Conservation (phyloP, 495 filamentous ascomycete genomes). For the Astrothelium subdiscretum region DNA sequence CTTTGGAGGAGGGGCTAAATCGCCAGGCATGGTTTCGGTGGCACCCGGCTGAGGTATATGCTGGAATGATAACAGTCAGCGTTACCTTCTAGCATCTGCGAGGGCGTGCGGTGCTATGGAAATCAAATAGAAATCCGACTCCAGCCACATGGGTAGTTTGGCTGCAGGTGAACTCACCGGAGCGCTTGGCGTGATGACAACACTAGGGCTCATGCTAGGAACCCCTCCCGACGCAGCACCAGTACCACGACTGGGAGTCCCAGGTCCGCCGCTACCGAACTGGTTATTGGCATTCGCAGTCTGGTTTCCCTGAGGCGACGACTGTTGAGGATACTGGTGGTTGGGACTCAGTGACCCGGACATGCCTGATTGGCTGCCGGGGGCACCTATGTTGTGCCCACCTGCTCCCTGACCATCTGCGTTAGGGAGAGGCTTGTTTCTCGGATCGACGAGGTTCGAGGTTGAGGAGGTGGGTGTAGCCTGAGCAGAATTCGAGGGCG, state of each 20-base stretch:
- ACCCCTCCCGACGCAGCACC: slow-evolving; percentile 34
- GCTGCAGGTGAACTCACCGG: slow-evolving; percentile 51
- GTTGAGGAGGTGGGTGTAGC: slow-evolving; percentile 58
- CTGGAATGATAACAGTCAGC: slow-evolving; percentile 37
- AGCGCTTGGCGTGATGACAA: slow-evolving; percentile 89
- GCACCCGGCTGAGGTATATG: slow-evolving; percentile 89
- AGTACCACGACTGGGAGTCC: slow-evolving; percentile 48
- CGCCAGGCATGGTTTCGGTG: slow-evolving; percentile 94
- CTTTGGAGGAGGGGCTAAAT: slow-evolving; percentile 84
- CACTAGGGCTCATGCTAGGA: slow-evolving; percentile 57
- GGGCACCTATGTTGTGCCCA: slow-evolving; percentile 6
- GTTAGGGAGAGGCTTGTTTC: slow-evolving; percentile 67
- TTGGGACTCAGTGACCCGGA: slow-evolving; percentile 27
- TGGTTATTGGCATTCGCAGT: neutral
- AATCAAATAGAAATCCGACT: neutral
- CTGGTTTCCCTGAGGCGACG: neutral
- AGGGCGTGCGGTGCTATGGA: neutral
- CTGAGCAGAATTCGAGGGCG: slow-evolving; percentile 50
- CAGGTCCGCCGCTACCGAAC: slow-evolving; percentile 26
- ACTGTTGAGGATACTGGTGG: slow-evolving; percentile 26
- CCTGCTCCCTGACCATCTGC: slow-evolving; percentile 38
- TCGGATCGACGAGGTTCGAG: slow-evolving; percentile 70
- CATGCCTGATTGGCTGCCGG: slow-evolving; percentile 25
- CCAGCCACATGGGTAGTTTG: neutral
- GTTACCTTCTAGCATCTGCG: neutral